Base-by-base conservation (phyloP, 345 rosid genomes). In the Nasturtium officinale region DNA sequence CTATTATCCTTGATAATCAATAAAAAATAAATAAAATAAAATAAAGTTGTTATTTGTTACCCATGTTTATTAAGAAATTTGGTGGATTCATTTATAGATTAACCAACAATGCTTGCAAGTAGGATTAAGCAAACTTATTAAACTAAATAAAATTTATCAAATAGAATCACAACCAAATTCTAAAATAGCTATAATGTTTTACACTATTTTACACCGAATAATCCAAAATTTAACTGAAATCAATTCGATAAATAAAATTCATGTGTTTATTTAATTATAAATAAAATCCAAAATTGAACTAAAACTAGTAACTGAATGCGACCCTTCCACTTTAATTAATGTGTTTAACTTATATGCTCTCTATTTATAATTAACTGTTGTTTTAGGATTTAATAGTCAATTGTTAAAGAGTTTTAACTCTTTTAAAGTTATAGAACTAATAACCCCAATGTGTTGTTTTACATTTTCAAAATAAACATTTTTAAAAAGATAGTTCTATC, bases 1-100 rank as follows among this genome's bases (percentile, higher is more conserved):
- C 13, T 56, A 61, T 76, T 76, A 76, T 76, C 75, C 65, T 68
- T 43, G 16, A 42, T 61, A 28, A 15, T 59, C 13, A 28, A 37
- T 21, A 20, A 18, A 30, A 72, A 32, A 38, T 3, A 38, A 15
- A 37, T 0, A 21, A 37, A 7, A 21, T n/a, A 1, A 57, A 29
- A 29, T 29, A 7, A 23, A 51, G 7, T n/a, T 29, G 11, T n/a
- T 15, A 15, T 10, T 15, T 29, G 3, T 29, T n/a, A n/a, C 7
- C 13, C 21, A 29, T n/a, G 5, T 21, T 51, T 21, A 20, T 11
- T 51, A 5, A 21, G 0, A 11, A 23, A 51, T 9, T 9, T 46
- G 21, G 3, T 46, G 10, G 51, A 5, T 16, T 46, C 10, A 17
- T 46, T 6, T 45, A 45, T 1, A 45, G 4, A 45, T 45, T n/a